These are phyloP conservation scores for Epichloe sp. DNA, from an alignment of 2,329 filamentous ascomycete genomes.

Conservation along the genomic window DNA sequence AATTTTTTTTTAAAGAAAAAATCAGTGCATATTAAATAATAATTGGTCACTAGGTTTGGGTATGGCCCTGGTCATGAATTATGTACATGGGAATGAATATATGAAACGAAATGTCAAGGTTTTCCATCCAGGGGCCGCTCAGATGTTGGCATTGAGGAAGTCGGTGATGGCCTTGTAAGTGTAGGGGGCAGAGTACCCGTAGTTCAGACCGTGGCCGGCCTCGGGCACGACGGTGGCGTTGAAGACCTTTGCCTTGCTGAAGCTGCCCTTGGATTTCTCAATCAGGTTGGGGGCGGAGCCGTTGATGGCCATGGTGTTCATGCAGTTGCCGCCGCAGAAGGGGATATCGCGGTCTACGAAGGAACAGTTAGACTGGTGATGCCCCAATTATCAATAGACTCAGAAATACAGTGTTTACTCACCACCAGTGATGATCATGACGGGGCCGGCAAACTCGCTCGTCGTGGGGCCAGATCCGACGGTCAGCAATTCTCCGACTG, in stretches of 20 bases:
- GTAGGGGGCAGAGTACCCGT: conserved; percentile 22
- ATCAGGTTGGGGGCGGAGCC: conserved; percentile 28
- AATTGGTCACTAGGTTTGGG: not conserved
- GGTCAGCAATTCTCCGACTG: conserved; percentile 46
- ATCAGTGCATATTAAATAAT: not conserved
- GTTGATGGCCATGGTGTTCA: conserved; percentile 25
- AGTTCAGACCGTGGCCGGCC: conserved; percentile 38
- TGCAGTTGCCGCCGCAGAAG: conserved; percentile 51
- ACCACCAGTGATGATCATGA: conserved; percentile 46
- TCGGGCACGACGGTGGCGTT: conserved; percentile 39
- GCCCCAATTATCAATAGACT: fast-evolving
- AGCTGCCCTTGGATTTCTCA: conserved; percentile 25
- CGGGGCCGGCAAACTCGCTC: conserved; percentile 37
- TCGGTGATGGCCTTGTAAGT: conserved; percentile 25
- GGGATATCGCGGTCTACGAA: conserved; percentile 32
- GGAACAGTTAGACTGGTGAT: too few species aligned
- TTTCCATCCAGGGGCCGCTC: not conserved
- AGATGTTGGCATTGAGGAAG: conserved; percentile 13
- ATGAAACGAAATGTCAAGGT: not conserved
- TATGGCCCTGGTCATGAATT: not conserved
- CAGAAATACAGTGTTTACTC: conserved; percentile 6
- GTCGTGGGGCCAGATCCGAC: conserved; percentile 24
- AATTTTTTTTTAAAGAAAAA: not conserved
- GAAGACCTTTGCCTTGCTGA: conserved; percentile 34
- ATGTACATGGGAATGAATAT: not conserved